A percentile compares a stretch with the other conserved stretches of the same genome.
Conservation (phyloP, 2,329 filamentous ascomycete species). For the Neurospora sp. region DNA sequence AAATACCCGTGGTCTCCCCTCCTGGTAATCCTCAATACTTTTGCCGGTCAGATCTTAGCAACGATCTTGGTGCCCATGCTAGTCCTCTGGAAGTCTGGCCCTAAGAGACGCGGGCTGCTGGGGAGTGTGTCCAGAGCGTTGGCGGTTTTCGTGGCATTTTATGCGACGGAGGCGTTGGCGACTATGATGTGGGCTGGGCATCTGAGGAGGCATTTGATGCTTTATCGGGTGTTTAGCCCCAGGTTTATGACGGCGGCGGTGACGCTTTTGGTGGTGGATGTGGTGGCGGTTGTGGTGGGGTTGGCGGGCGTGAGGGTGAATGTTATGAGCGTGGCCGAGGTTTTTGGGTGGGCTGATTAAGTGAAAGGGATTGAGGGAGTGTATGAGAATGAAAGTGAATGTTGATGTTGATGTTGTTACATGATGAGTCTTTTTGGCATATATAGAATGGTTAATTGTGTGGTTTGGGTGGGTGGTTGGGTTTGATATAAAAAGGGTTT, state of each 20-base stretch:
- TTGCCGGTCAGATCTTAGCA: slow-evolving; percentile 78
- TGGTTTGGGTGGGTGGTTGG: neutral
- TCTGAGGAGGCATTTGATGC: slow-evolving; percentile 85
- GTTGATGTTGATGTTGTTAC: neutral
- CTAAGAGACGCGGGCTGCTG: slow-evolving; percentile 54
- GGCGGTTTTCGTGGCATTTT: slow-evolving; percentile 69
- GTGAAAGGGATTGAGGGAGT: neutral
- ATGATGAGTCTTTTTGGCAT: neutral
- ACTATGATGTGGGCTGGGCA: slow-evolving; percentile 87
- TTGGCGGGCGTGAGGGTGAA: slow-evolving; percentile 67
- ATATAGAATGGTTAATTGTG: neutral
- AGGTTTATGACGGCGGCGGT: slow-evolving; percentile 75
- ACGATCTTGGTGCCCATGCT: slow-evolving; percentile 70
- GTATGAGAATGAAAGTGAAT: neutral
- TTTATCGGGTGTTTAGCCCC: slow-evolving; percentile 88
- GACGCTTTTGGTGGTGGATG: slow-evolving; percentile 65
- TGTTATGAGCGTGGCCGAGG: slow-evolving; percentile 67
- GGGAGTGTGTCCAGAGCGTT: slow-evolving; percentile 61
- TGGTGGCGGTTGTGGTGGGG: slow-evolving; percentile 61
- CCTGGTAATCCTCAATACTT: slow-evolving; percentile 74
- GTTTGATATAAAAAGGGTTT: neutral
- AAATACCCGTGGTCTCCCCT: slow-evolving; percentile 85
- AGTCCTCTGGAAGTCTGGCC: slow-evolving; percentile 79
- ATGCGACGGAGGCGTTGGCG: slow-evolving; percentile 70
- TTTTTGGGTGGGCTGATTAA: slow-evolving; percentile 65